These are phyloP conservation scores for Penicillium robsamsonii DNA, from an alignment of 495 filamentous ascomycete species.

Conservation along the genomic window DNA sequence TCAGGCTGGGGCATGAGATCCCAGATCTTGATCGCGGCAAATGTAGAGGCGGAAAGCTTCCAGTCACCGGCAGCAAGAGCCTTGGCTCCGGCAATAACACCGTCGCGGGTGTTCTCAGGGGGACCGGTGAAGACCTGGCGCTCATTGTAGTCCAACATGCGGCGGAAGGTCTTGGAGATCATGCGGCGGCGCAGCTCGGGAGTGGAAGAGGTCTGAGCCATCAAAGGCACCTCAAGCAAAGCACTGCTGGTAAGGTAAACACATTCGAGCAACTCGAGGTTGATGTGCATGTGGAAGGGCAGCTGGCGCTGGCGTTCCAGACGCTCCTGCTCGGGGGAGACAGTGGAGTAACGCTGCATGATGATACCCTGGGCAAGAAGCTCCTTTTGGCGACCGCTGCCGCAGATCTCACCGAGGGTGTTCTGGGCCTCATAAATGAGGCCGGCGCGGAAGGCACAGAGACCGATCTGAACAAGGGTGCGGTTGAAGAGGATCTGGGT, in stretches of 20 bases:
- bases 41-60: conserved; percentile 91
- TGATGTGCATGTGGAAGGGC: conserved; percentile 99
- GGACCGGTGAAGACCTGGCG: conserved; percentile 98
- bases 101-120: conserved; percentile 96
- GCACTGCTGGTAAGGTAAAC: conserved; percentile 98
- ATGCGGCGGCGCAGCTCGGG: conserved; percentile 96
- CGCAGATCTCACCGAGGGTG: conserved; percentile 95
- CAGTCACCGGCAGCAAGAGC: conserved; percentile 94
- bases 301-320: conserved; percentile 94
- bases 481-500: conserved; percentile 99
- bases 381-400: conserved; percentile 95
- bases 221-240: conserved; percentile 95
- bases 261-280: conserved; percentile 95
- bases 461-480: conserved; percentile 93
- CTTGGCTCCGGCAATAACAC: conserved; percentile 98
- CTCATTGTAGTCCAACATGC: conserved; percentile 99
- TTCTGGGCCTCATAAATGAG: conserved; percentile 97
- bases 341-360: conserved; percentile 92
- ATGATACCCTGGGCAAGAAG: conserved; percentile 96
- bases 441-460: conserved; percentile 96
- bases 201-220: conserved; percentile 92
- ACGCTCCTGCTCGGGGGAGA: conserved; percentile 95
- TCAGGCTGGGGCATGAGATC: conserved; percentile 85
- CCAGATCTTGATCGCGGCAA: conserved; percentile 99
- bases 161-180: conserved; percentile 99